Percentiles rank a stretch among this genome's conserved stretches.
Conservation (phyloP, 768 basidiomycete species). For the Lactifluus volemus region DNA sequence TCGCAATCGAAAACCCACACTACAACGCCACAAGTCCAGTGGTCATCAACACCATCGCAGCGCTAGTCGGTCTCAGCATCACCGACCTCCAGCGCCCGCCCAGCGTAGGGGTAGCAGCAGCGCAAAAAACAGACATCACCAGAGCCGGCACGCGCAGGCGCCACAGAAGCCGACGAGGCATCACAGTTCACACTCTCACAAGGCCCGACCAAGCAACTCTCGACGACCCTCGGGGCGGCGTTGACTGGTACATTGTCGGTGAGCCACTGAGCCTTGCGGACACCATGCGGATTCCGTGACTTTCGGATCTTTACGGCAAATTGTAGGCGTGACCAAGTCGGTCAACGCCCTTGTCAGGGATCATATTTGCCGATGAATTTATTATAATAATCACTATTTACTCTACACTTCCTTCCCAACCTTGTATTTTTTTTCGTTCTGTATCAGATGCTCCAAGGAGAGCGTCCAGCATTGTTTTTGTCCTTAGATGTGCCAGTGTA, state of each 20-base stretch:
- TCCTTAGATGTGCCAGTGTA: neutral
- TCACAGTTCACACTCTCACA: constrained; percentile 5
- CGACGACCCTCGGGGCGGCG: constrained; percentile 10
- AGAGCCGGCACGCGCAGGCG: neutral
- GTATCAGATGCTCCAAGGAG: neutral
- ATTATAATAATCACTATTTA: constrained; percentile 1
- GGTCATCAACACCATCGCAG: neutral
- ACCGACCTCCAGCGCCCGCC: neutral
- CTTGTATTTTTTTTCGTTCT: neutral
- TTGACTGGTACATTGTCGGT: neutral
- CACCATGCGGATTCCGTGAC: neutral
- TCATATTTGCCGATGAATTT: neutral
- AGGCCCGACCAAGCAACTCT: constrained; percentile 1
- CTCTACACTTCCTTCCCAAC: neutral
- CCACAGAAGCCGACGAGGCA: constrained; percentile 3
- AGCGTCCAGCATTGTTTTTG: no score
- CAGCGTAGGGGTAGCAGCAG: constrained; percentile 3
- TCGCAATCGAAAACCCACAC: neutral
- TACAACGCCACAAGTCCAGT: neutral
- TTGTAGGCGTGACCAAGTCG: neutral
- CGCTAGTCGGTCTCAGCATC: neutral
- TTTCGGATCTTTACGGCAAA: constrained; percentile 2
- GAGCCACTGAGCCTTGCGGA: neutral
- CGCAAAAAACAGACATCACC: neutral
- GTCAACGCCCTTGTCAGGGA: neutral